Conservation (phyloP, 2,329 filamentous ascomycete genomes). For the Alternaria gansuensis region DNA sequence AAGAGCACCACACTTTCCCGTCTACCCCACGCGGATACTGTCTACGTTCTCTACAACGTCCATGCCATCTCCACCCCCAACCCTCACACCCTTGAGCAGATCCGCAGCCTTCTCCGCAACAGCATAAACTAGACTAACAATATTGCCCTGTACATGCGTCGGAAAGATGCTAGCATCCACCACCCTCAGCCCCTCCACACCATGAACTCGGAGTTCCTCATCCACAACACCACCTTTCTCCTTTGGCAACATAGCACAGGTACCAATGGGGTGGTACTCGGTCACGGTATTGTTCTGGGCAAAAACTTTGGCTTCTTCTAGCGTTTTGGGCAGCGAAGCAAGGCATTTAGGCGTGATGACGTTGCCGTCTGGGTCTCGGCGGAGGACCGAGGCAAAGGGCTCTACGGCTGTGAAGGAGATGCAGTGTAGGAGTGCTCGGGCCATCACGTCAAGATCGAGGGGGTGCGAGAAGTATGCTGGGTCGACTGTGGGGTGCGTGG, state of each 20-base stretch:
- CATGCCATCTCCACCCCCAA: slow-evolving; percentile 10
- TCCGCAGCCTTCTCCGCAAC: slow-evolving; percentile 41
- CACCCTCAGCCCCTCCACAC: slow-evolving; percentile 39
- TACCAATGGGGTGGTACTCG: slow-evolving; percentile 45
- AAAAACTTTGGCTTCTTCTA: slow-evolving; percentile 30
- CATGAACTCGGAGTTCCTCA: slow-evolving; percentile 39
- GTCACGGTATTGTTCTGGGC: slow-evolving; percentile 26
- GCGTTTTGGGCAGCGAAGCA: slow-evolving; percentile 20
- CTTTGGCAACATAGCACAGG: slow-evolving; percentile 46
- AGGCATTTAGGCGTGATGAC: slow-evolving; percentile 22
- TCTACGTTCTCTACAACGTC: slow-evolving; percentile 4
- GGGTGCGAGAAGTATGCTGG: slow-evolving; percentile 57
- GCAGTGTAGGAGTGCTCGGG: slow-evolving; percentile 43
- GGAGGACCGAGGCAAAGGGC: not conserved
- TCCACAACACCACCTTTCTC: slow-evolving; percentile 47
- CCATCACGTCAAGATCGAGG: slow-evolving; percentile 54
- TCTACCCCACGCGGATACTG: not conserved
- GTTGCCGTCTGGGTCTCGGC: slow-evolving; percentile 2
- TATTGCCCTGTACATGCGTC: slow-evolving; percentile 32
- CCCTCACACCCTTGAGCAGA: slow-evolving; percentile 24
- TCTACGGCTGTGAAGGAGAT: slow-evolving; percentile 13
- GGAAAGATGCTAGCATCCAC: slow-evolving; percentile 44
- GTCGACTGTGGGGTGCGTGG: slow-evolving; percentile 51
- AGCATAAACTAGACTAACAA: slow-evolving; percentile 38
- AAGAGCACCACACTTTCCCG: not conserved